Conservation (phyloP, 441 rosid genomes). For the Aleurites moluccanus region DNA sequence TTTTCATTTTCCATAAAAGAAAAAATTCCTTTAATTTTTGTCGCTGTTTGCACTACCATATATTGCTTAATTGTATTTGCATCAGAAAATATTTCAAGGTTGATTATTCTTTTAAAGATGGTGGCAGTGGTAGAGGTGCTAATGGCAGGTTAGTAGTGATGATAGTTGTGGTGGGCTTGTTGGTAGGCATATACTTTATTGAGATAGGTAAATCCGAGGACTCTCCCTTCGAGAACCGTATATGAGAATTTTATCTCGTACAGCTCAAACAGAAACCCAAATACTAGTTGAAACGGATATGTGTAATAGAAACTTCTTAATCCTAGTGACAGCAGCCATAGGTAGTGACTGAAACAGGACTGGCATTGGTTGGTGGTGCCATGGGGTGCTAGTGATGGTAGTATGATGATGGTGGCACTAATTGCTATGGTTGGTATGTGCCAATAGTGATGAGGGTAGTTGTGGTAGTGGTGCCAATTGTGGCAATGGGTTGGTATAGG, state of each 20-base stretch:
- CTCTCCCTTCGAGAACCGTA: neutral
- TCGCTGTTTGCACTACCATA: neutral
- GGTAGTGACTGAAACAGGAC: neutral
- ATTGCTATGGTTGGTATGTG: neutral
- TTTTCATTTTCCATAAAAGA: neutral
- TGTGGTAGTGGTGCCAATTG: neutral
- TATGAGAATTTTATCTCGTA: neutral
- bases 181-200: neutral
- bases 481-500: neutral
- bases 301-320: neutral
- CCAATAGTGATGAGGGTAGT: neutral
- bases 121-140: neutral
- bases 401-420: neutral
- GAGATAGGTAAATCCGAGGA: too few species aligned
- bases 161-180: neutral
- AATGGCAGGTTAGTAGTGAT: neutral
- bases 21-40: neutral
- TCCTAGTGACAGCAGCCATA: neutral
- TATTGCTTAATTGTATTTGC: neutral
- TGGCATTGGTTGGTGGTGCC: neutral
- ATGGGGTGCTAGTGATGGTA: neutral
- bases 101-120: neutral
- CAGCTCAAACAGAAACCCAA: neutral
- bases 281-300: slow-evolving; percentile 6
- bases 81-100: neutral